Evolutionary conservation across 495 filamentous ascomycete genomes (phyloP), one percentile per base, ranked within the genome.

Genomic region (Entonaema liquescens): DNA sequence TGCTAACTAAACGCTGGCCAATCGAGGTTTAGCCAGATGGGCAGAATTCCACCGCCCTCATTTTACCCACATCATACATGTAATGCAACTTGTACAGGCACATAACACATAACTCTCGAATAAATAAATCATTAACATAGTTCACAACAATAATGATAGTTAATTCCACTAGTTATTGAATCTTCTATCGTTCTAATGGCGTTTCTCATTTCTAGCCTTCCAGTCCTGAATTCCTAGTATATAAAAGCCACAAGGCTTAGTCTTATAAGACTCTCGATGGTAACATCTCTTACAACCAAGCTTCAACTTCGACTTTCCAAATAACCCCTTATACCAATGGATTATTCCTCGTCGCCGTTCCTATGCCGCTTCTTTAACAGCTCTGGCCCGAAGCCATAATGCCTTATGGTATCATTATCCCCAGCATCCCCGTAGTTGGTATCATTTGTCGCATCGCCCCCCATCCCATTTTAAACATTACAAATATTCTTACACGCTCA

Each of bases 381-480:
- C 49, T 49, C 33, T 3, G 12, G 2, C 42, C 36, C 26, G 13
- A 62, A 63, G 15, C 35, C 29, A 54, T 17, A 42, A 31, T 31
- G 26, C 44, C 21, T n/a, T 55, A 57, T 17, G 28, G 54, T 50
- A 25, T 19, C 35, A 11, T 54, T 29, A 44, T 21, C 28, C 40
- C 5, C 1, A 53, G 64, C 47, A 19, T n/a, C 67, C 36, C n/a
- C 19, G 17, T 56, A 11, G 40, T 57, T 62, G 33, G 49, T 58
- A 66, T 58, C 58, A 31, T 31, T 36, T 54, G 26, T 49, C 36
- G 3, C 19, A 29, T 19, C 19, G 21, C 7, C 13, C 36, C 56
- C 33, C 13, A 3, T 15, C 26, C 31, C 36, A 29, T 55, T 67
- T 72, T 68, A 72, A 35, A 72, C 70, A 72, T 72, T 68, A 72